A percentile compares a stretch with the other conserved stretches of the same genome.
These are phyloP conservation scores for Erigeron philadelphicus DNA, from an alignment of 140 eudicot genomes.

Conservation along the genomic window DNA sequence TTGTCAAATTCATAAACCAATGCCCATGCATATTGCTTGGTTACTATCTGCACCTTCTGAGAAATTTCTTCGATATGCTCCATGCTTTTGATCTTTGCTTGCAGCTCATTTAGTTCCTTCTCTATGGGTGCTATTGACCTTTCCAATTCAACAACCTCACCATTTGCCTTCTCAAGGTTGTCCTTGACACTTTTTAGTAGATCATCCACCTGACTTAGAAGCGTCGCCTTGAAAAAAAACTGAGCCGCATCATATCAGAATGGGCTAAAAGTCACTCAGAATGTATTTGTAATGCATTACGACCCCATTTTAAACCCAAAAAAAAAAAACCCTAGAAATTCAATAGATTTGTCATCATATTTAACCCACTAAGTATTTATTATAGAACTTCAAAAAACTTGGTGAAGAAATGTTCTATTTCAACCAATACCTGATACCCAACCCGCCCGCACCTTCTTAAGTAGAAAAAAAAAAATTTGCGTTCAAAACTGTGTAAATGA, in stretches of 20 bases:
- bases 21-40: conserved; percentile 85
- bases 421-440: not conserved
- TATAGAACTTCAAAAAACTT: not conserved
- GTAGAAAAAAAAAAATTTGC: not conserved
- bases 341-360: no score
- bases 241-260: conserved; percentile 29
- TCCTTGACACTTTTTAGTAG: conserved; percentile 54
- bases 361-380: not conserved
- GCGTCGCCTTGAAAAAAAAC: conserved; percentile 97
- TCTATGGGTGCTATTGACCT: conserved; percentile 56
- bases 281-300: no score
- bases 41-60: conserved; percentile 51
- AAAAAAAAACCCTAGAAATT: no score
- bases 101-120: conserved; percentile 74
- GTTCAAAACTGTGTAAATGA: conserved; percentile 9
- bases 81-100: conserved; percentile 72
- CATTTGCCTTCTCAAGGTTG: conserved; percentile 55
- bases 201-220: conserved; percentile 80
- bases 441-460: not conserved
- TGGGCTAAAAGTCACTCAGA: no score
- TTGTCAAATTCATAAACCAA: conserved; percentile 65
- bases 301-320: no score
- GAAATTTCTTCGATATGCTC: conserved; percentile 81
- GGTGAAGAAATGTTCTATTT: not conserved
- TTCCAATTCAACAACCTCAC: conserved; percentile 56